Conservation (phyloP, 805 yeast genomes). For the Ogataea nitratoaversa region DNA sequence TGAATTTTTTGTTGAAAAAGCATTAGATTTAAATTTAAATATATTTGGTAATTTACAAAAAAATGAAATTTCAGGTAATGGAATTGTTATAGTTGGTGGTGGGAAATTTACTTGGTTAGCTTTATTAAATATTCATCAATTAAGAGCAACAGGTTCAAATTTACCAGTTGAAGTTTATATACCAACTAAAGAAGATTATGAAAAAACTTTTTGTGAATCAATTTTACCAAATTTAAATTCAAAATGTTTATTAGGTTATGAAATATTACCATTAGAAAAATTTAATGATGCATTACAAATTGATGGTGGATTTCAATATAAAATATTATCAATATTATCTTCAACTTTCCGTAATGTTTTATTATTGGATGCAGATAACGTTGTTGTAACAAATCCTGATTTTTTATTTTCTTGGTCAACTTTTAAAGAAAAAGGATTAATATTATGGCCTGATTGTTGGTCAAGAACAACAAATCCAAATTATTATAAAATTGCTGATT, state of each 20-base stretch:
- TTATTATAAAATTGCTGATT: conserved; percentile 50
- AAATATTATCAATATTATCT: conserved; percentile 44
- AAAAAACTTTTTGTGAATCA: conserved; percentile 40
- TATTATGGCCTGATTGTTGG: conserved; percentile 73
- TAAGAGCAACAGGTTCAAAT: conserved; percentile 38
- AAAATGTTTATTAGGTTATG: conserved; percentile 39
- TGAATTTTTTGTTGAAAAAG: conserved; percentile 7
- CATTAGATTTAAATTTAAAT: conserved; percentile 35
- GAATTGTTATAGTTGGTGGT: conserved; percentile 52
- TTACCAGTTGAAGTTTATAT: conserved; percentile 50
- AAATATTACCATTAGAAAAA: conserved; percentile 27
- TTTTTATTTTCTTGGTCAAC: conserved; percentile 41
- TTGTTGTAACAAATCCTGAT: conserved; percentile 40
- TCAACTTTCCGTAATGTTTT: conserved; percentile 44
- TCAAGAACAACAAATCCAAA: conserved; percentile 61
- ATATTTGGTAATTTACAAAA: conserved; percentile 21
- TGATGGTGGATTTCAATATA: conserved; percentile 49
- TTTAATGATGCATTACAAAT: conserved; percentile 25
- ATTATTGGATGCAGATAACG: conserved; percentile 49
- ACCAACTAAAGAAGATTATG: conserved; percentile 41
- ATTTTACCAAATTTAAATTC: conserved; percentile 41
- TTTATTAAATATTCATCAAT: conserved; percentile 43
- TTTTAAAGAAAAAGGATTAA: conserved; percentile 40
- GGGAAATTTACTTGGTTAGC: conserved; percentile 49
- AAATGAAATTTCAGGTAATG: conserved; percentile 14